Evolutionary conservation across 495 filamentous ascomycete species (phyloP).

Genomic region (Talaromyces stipitatus): DNA sequence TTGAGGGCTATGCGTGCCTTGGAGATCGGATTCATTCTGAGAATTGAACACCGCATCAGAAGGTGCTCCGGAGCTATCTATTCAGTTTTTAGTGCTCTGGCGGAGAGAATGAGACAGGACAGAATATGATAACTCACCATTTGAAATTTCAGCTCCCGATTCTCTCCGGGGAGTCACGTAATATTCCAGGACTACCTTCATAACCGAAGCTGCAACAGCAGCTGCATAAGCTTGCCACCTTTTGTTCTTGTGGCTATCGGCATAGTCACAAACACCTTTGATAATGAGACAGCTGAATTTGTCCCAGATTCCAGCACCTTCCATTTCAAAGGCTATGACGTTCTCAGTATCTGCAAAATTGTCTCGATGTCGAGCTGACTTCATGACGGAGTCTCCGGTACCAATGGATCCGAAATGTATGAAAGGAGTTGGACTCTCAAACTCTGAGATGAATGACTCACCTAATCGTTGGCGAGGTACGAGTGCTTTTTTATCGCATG

Average conservation of each 20-base stretch:
- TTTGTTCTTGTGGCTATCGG: constrained; percentile 33
- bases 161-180: constrained; percentile 5
- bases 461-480: background rate
- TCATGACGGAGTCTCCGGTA: constrained; percentile 19
- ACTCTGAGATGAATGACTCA: background rate
- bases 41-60: background rate
- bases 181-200: constrained; percentile 13
- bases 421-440: background rate
- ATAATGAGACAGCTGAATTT: constrained; percentile 25
- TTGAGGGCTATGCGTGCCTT: background rate
- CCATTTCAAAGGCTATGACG: constrained; percentile 33
- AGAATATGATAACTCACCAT: background rate
- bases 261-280: constrained; percentile 31
- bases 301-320: constrained; percentile 28
- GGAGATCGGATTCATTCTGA: background rate
- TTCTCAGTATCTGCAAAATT: constrained; percentile 4
- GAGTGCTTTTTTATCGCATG: constrained; percentile 6
- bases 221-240: constrained; percentile 31
- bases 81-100: background rate
- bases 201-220: constrained; percentile 17
- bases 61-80: background rate
- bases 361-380: constrained; percentile 16
- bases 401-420: constrained; percentile 15
- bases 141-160: background rate
- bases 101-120: background rate